Conservation (phyloP, 495 filamentous ascomycete species). For the Tuber indicum region DNA sequence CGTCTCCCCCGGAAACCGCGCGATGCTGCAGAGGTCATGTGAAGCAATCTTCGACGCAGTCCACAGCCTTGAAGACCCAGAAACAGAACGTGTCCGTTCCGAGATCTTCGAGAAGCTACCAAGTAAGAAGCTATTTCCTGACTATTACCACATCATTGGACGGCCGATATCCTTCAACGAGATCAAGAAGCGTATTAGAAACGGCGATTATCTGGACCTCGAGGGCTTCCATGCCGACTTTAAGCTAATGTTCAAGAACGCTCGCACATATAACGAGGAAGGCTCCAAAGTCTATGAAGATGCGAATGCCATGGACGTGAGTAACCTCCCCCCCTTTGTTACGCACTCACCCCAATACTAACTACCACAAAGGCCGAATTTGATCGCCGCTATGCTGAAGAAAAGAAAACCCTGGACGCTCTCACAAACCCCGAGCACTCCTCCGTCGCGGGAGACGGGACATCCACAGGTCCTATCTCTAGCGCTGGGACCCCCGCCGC, state of each 20-base stretch:
- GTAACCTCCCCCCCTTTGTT: background rate
- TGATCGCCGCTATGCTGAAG: slow-evolving; percentile 31
- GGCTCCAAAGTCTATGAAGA: slow-evolving; percentile 83
- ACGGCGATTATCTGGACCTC: slow-evolving; percentile 76
- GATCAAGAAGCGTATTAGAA: slow-evolving; percentile 89
- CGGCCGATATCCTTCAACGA: slow-evolving; percentile 88
- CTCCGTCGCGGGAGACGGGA: slow-evolving; percentile 24
- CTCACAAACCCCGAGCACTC: slow-evolving; percentile 26
- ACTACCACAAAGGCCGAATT: slow-evolving; percentile 29
- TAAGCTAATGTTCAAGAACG: slow-evolving; percentile 77
- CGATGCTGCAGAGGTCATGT: slow-evolving; percentile 65
- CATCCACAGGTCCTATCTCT: slow-evolving; percentile 35
- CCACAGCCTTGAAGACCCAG: slow-evolving; percentile 61
- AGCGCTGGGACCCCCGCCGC: slow-evolving; percentile 34
- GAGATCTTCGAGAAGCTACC: slow-evolving; percentile 91
- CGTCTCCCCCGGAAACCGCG: slow-evolving; percentile 50
- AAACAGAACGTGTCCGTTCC: slow-evolving; percentile 66
- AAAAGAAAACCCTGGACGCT: slow-evolving; percentile 31
- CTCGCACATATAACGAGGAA: slow-evolving; percentile 92
- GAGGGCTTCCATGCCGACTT: slow-evolving; percentile 77
- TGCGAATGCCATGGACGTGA: slow-evolving; percentile 85
- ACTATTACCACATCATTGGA: slow-evolving; percentile 89
- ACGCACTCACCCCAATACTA: slow-evolving; percentile 7
- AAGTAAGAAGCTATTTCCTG: slow-evolving; percentile 75
- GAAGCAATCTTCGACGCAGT: slow-evolving; percentile 67